A percentile compares a stretch with the other conserved stretches of the same genome.
Conservation (phyloP, 331 rosid genomes). For the Rosa hybrid region DNA sequence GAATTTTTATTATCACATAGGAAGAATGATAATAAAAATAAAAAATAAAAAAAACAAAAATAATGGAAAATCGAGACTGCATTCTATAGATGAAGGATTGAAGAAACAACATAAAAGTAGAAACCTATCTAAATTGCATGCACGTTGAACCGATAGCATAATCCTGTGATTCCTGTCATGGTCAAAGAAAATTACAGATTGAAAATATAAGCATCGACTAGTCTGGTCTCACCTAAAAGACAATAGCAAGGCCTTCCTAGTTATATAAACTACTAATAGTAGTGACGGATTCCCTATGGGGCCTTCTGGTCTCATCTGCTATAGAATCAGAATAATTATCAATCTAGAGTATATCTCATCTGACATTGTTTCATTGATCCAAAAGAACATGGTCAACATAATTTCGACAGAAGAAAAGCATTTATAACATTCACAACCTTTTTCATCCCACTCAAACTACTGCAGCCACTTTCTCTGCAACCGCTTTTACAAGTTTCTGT, state of each 20-base stretch:
- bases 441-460: slow-evolving; percentile 21
- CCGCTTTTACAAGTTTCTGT: slow-evolving; percentile 19
- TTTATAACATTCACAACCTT: slow-evolving; percentile 2
- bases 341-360: not conserved
- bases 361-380: not conserved
- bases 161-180: too few relatives aligned
- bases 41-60: too few relatives aligned
- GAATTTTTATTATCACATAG: not conserved
- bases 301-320: not conserved
- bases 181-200: not conserved
- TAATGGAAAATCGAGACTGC: not conserved
- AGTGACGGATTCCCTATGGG: not conserved
- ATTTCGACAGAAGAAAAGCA: not conserved
- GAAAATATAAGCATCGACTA: not conserved
- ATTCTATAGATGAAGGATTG: too few relatives aligned
- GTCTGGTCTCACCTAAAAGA: slow-evolving; percentile 2
- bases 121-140: not conserved
- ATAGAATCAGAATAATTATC: not conserved
- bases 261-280: not conserved
- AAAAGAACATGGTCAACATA: not conserved
- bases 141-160: not conserved
- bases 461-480: slow-evolving; percentile 27
- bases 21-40: not conserved
- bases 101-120: too few relatives aligned
- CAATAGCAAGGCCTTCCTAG: not conserved